Conservation (phyloP, 345 rosid genomes). For the Microthlaspi erraticum region DNA sequence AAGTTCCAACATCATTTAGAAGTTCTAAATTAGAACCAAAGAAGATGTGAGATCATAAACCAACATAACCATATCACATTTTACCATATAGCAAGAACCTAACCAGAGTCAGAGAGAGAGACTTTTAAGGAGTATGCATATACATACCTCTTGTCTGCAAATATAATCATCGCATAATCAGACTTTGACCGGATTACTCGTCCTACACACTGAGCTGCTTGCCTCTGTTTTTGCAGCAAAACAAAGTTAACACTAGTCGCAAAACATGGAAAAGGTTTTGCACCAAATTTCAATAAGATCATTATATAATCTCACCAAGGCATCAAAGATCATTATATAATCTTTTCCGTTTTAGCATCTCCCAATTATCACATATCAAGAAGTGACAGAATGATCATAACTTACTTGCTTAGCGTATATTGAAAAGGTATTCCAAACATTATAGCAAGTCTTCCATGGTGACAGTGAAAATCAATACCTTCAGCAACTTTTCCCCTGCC, state of each 20-base stretch:
- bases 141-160: conserved; percentile 92
- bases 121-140: not conserved
- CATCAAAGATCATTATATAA: conserved; percentile 97
- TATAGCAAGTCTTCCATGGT: conserved; percentile 93
- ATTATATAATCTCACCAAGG: conserved; percentile 64
- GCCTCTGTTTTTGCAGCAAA: conserved; percentile 63
- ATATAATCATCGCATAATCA: conserved; percentile 98
- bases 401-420: conserved; percentile 95
- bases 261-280: conserved; percentile 21
- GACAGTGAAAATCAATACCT: conserved; percentile 99
- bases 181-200: conserved; percentile 94
- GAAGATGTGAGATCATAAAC: not conserved
- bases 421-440: conserved; percentile 98
- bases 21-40: not conserved
- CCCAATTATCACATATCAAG: not conserved
- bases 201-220: conserved; percentile 97
- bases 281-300: conserved; percentile 20
- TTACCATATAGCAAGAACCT: not conserved
- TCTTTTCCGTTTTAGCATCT: conserved; percentile 17
- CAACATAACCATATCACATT: conserved; percentile 6
- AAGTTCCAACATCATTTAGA: conserved; percentile 12
- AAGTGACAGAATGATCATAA: conserved; percentile 1
- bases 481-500: conserved; percentile 98
- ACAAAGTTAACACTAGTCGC: conserved; percentile 17
- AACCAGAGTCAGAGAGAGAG: not conserved